A percentile compares a stretch with the other conserved stretches of the same genome.
phyloP scores from a whole-genome alignment of 2,329 filamentous ascomycete species.

The Bisporella sp. region DNA sequence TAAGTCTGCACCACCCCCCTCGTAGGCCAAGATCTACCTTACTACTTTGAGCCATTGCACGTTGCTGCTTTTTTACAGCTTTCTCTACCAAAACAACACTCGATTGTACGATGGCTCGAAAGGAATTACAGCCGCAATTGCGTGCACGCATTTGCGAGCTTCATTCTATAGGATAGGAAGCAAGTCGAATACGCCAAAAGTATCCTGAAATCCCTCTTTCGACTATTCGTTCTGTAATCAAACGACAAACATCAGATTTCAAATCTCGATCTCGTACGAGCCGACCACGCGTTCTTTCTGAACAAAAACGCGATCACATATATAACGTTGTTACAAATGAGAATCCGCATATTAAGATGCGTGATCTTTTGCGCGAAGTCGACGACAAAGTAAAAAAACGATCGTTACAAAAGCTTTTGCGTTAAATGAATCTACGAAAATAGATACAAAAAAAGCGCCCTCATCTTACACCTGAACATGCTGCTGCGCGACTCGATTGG shows the following conservation, averaged over 20 bases:
- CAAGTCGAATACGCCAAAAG: neutral
- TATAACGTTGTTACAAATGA: neutral
- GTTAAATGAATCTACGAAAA: neutral
- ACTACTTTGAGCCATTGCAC: no score
- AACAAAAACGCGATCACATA: neutral
- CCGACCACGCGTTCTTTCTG: neutral
- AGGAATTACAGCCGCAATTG: neutral
- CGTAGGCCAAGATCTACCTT: no score
- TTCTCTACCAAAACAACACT: no score
- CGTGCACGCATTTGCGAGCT: neutral
- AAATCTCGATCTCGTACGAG: neutral
- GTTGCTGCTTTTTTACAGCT: no score
- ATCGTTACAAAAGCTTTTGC: constrained; percentile 1
- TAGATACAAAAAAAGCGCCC: constrained; percentile 3
- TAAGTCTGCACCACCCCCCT: no score
- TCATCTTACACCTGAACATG: neutral
- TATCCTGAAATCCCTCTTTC: neutral
- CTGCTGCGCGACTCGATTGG: neutral
- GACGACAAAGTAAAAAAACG: constrained; percentile 2
- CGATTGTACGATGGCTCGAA: neutral
- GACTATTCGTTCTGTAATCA: neutral
- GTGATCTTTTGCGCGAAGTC: neutral
- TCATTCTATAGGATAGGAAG: neutral
- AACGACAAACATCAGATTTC: neutral
- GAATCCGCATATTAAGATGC: neutral